Evolutionary conservation across 2,329 filamentous ascomycete species (phyloP).

Genomic region (Diaporthe sp.): DNA sequence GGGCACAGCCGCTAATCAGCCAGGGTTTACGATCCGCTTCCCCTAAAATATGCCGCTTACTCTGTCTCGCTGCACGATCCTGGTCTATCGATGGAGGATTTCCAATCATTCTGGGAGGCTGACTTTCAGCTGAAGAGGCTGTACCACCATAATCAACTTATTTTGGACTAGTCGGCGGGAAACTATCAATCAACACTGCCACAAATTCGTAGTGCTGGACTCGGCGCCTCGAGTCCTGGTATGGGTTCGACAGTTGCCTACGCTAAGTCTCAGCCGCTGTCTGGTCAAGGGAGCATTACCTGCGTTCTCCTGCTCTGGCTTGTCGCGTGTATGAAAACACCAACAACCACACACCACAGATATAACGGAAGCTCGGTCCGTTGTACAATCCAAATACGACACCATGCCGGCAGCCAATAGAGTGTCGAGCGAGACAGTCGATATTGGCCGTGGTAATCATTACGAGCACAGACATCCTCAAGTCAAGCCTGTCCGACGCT

Average conservation of each 20-base stretch:
- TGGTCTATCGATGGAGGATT: background rate
- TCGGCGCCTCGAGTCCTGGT: background rate
- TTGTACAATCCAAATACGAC: background rate
- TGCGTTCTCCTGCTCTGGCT: background rate
- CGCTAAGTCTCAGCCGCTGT: background rate
- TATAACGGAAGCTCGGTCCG: background rate
- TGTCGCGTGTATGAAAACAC: background rate
- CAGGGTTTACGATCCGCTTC: background rate
- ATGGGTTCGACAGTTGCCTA: background rate
- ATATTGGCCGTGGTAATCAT: constrained; percentile 1
- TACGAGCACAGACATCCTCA: background rate
- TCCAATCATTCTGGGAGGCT: constrained; percentile 2
- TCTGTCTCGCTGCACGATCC: background rate
- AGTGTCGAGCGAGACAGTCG: background rate
- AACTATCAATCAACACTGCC: background rate
- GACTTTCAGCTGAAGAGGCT: background rate
- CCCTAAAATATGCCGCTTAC: constrained; percentile 11
- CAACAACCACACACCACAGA: background rate
- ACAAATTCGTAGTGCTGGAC: background rate
- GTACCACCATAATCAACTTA: background rate
- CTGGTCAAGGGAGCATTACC: background rate
- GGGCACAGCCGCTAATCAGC: background rate
- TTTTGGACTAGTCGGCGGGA: constrained; percentile 8
- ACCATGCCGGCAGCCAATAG: background rate
- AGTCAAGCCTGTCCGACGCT: background rate